These are phyloP conservation scores for Termitomyces sp. DNA, from an alignment of 768 basidiomycete species.

Conservation along the genomic window DNA sequence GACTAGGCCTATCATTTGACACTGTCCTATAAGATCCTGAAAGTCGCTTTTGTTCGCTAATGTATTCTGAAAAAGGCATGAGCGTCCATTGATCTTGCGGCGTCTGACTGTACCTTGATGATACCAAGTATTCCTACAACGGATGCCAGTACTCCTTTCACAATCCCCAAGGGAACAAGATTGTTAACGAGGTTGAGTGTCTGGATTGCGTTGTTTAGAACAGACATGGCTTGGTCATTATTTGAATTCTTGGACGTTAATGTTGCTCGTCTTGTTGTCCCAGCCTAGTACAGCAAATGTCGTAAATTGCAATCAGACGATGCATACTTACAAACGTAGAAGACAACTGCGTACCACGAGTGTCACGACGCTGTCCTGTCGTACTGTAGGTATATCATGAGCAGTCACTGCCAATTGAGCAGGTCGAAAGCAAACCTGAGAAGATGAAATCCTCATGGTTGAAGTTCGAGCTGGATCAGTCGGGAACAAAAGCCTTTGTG, in stretches of 20 bases:
- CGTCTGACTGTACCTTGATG: conserved; percentile 1
- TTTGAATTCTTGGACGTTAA: not conserved
- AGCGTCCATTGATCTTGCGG: not conserved
- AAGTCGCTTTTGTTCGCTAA: conserved; percentile 3
- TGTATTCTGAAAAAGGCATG: not conserved
- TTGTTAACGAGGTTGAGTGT: not conserved
- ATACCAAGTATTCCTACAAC: conserved; percentile 4
- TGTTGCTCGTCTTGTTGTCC: not conserved
- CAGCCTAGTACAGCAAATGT: not conserved
- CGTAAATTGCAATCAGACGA: too few relatives aligned
- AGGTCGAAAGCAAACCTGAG: too few relatives aligned
- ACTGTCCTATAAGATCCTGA: conserved; percentile 6
- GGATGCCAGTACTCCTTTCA: conserved; percentile 3
- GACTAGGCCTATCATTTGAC: conserved; percentile 7
- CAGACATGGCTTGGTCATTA: conserved; percentile 2
- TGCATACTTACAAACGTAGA: not conserved
- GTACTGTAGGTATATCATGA: not conserved
- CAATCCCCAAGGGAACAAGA: not conserved
- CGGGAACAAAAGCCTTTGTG: too few relatives aligned
- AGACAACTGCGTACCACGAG: not conserved
- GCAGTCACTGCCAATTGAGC: too few relatives aligned
- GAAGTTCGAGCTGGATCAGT: too few relatives aligned
- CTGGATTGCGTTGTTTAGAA: conserved; percentile 3
- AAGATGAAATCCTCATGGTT: too few relatives aligned
- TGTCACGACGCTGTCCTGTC: not conserved